Conservation (phyloP, 768 basidiomycete genomes). For the Pulveroboletus ravenelii region DNA sequence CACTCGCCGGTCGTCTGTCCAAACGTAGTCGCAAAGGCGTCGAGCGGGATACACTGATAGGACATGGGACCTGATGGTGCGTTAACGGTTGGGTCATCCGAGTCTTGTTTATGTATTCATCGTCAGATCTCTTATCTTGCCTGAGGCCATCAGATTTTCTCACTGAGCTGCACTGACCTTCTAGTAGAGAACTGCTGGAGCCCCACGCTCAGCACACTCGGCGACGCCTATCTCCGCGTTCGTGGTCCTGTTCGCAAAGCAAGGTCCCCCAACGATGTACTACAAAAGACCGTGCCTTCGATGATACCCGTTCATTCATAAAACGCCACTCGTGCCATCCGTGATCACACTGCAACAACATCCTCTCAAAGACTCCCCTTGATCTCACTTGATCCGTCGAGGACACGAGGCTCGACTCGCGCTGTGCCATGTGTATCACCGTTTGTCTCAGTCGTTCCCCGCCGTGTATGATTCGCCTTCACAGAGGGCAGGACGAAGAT, state of each 20-base stretch:
- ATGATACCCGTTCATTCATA: neutral
- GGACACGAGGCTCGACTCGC: neutral
- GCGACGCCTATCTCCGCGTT: too few species aligned
- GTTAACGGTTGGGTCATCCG: neutral
- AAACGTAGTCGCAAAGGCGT: conserved; percentile 46
- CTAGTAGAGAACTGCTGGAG: too few species aligned
- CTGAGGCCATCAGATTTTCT: too few species aligned
- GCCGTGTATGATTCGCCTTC: neutral
- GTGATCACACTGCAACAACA: neutral
- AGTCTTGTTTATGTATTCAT: neutral
- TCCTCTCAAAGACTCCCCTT: too few species aligned
- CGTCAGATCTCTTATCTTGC: too few species aligned
- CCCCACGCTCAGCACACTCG: too few species aligned
- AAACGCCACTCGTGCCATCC: neutral
- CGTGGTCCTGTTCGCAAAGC: too few species aligned
- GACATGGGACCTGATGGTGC: conserved; percentile 32
- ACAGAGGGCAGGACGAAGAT: neutral
- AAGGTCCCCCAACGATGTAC: neutral
- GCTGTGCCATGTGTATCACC: too few species aligned
- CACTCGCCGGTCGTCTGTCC: conserved; percentile 46
- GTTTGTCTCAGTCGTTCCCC: too few species aligned
- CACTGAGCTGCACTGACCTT: too few species aligned
- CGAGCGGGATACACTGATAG: conserved; percentile 40
- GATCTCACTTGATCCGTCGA: neutral
- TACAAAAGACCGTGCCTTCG: neutral